Conservation (phyloP, 2,329 filamentous ascomycete species). For the Fusarium sp. region DNA sequence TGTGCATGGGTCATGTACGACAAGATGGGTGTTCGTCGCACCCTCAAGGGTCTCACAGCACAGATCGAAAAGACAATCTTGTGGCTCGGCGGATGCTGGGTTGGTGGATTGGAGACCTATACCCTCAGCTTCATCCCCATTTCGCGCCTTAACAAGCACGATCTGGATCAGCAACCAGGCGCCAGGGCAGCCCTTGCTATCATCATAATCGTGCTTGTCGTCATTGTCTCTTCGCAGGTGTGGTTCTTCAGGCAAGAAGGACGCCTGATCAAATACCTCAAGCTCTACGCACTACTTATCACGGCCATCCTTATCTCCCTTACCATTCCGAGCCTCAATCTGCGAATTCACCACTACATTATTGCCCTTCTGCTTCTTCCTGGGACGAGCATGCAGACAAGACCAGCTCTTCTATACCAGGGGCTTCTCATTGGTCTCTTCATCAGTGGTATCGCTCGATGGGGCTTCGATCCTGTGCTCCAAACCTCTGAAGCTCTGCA, state of each 20-base stretch:
- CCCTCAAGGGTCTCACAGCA: slow-evolving; percentile 76
- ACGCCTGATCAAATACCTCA: slow-evolving; percentile 79
- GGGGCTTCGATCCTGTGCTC: slow-evolving; percentile 91
- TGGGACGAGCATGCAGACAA: slow-evolving; percentile 88
- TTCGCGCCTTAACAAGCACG: slow-evolving; percentile 87
- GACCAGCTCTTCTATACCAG: slow-evolving; percentile 86
- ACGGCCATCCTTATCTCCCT: slow-evolving; percentile 75
- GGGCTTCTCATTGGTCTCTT: slow-evolving; percentile 91
- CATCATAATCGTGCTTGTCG: slow-evolving; percentile 76
- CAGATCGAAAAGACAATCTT: slow-evolving; percentile 91
- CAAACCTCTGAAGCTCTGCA: slow-evolving; percentile 81
- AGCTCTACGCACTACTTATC: slow-evolving; percentile 77
- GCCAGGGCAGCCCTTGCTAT: slow-evolving; percentile 83
- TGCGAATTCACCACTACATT: slow-evolving; percentile 96
- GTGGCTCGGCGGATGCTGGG: slow-evolving; percentile 91
- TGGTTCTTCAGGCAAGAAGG: slow-evolving; percentile 90
- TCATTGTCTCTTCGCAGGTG: slow-evolving; percentile 78
- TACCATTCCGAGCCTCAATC: slow-evolving; percentile 76
- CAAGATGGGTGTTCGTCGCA: slow-evolving; percentile 79
- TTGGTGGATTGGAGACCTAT: slow-evolving; percentile 92
- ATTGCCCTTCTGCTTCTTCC: slow-evolving; percentile 86
- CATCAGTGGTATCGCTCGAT: slow-evolving; percentile 88
- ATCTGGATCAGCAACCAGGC: slow-evolving; percentile 88
- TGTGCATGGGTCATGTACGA: slow-evolving; percentile 88
- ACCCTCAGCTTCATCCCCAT: slow-evolving; percentile 96